Base-by-base conservation (phyloP, 106 monocot genomes). In the Dendrobium nobile region DNA sequence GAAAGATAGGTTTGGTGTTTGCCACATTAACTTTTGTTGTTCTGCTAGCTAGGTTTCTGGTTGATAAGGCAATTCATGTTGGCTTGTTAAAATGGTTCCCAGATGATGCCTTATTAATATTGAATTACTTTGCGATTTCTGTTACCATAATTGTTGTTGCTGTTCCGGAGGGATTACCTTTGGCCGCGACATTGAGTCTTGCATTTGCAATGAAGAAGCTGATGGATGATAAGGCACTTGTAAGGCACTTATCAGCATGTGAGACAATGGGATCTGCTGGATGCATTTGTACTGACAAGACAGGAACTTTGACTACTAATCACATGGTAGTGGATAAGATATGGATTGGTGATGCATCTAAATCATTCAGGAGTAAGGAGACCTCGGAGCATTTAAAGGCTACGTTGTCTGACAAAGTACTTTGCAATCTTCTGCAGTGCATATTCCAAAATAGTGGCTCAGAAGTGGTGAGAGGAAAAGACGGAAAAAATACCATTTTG, bases 201-300 rank as follows among this genome's bases (percentile, higher is more conserved):
- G 94, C 98, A 41, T 98, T 98, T 84, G 94, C 98, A 45, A 98
- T 98, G 98, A 92, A 92, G 83, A 92, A 94, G 61, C 78, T 98
- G 43, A 98, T 98, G 98, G 81, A 91, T 77, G 91, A 91, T 54
- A 91, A 88, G 65, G 92, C 97, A 41, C 91, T 94, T 67, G 97
- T 98, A 7, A 86, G 98, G 58, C 94, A 98, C 77, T 83, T 98
- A 24, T 90, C 98, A 54, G 98, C 98, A 51, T 98, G 98, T 74
- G 98, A 98, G 78, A 98, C 98, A 24, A 95, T 98, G 98, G 98
- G 98, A n/a, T 98, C 98, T 77, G 80, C 90, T 47, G 85, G 77
- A 80, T 92, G 95, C 87, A 98, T 98, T 77, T 98, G 98, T 78
- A 98, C 94, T 5, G 98, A 98, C 85, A 98, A 98, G 85, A 98